Evolutionary conservation across 176 grass and related monocot genomes (phyloP).

Genomic region (Chrysopogon serrulatus): DNA sequence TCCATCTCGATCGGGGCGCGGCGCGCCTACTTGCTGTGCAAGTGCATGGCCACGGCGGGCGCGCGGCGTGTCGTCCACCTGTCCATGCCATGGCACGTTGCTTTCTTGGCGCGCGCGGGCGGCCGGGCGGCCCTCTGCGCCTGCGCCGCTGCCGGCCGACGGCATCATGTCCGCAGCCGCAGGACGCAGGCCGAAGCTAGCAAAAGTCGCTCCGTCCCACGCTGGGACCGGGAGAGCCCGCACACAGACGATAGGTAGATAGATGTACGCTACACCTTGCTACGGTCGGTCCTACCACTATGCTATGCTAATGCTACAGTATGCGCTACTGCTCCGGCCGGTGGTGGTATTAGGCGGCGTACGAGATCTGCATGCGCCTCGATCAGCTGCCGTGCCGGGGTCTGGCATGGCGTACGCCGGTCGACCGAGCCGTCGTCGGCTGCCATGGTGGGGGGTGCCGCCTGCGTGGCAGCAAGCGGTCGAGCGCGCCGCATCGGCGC

Average conservation of each 20-base stretch:
- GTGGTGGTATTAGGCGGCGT: not conserved
- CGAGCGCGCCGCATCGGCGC: not conserved
- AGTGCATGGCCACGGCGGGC: no score
- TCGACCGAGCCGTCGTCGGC: not conserved
- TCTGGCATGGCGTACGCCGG: not conserved
- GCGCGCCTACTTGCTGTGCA: no score
- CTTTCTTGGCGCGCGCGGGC: not conserved
- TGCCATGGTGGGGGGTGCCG: not conserved
- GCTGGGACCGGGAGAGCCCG: not conserved
- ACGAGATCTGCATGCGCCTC: not conserved
- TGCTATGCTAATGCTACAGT: not conserved
- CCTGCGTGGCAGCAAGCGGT: not conserved
- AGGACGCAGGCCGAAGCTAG: no score
- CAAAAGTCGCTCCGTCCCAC: no score
- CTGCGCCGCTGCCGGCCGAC: no score
- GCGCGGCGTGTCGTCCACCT: no score
- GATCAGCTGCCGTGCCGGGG: not conserved
- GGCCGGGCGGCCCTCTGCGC: no score
- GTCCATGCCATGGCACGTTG: not conserved
- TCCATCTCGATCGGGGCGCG: not conserved
- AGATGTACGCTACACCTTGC: not conserved
- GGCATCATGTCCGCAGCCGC: no score
- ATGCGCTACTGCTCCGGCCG: not conserved
- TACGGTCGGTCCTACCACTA: not conserved
- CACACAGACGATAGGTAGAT: not conserved